Percentiles rank a stretch among this genome's conserved stretches.
These are phyloP conservation scores for Chrysochromulina tobinii DNA, from an alignment of 78 protist species.

Conservation along the genomic window DNA sequence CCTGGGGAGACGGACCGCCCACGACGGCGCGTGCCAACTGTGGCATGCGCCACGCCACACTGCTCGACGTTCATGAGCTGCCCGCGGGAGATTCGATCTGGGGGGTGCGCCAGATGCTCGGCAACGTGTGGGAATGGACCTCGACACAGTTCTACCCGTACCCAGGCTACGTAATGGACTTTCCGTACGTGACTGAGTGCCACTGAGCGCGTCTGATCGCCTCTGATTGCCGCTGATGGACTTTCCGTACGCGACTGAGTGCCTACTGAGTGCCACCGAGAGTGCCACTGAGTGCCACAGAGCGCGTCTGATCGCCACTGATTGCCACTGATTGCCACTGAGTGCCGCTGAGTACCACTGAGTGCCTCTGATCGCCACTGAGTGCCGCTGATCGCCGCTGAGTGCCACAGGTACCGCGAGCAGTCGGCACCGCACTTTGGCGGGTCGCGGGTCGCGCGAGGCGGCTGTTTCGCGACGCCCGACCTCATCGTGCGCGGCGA, in stretches of 20 bases:
- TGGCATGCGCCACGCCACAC: background rate
- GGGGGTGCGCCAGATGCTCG: constrained; percentile 20
- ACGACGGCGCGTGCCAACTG: background rate
- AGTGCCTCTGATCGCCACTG: too few species aligned
- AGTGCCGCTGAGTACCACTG: too few species aligned
- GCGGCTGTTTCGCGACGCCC: background rate
- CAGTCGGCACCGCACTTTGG: background rate
- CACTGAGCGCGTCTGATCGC: too few species aligned
- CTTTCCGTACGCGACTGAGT: too few species aligned
- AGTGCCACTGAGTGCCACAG: too few species aligned
- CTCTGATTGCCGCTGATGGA: too few species aligned
- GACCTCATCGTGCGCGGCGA: background rate
- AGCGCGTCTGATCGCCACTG: too few species aligned
- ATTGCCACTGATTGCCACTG: too few species aligned
- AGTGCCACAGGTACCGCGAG: background rate
- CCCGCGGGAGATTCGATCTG: background rate
- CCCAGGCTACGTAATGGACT: background rate
- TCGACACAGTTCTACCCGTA: background rate
- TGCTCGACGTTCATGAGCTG: background rate
- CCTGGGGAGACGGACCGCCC: background rate
- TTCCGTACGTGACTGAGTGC: background rate
- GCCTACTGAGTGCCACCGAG: too few species aligned
- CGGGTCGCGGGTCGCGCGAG: background rate
- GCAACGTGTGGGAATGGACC: constrained; percentile 71
- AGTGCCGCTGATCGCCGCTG: too few species aligned